Percentiles rank a stretch among this genome's conserved stretches.
These are phyloP conservation scores for Kockiozyma suomiensis DNA, from an alignment of 805 yeast genomes.

Conservation along the genomic window DNA sequence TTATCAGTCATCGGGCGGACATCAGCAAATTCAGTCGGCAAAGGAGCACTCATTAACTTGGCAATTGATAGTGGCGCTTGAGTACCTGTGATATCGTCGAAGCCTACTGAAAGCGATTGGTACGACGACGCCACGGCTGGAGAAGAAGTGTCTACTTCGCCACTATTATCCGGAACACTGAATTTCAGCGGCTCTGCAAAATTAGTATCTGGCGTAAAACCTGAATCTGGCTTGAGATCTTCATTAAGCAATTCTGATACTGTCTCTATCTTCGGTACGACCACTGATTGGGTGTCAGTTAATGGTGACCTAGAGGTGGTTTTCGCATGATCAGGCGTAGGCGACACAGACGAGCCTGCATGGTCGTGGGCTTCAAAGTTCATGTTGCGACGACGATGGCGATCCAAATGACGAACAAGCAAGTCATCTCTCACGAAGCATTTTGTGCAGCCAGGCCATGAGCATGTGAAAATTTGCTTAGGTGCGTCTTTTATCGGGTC, in stretches of 20 bases:
- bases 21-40: not conserved
- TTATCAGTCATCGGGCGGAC: not conserved
- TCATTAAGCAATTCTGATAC: no score
- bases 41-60: not conserved
- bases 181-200: not conserved
- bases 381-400: conserved; percentile 37
- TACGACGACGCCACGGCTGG: no score
- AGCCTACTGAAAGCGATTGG: no score
- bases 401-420: conserved; percentile 41
- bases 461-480: conserved; percentile 42
- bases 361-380: not conserved
- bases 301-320: not conserved
- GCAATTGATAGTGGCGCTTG: not conserved
- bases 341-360: not conserved
- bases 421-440: conserved; percentile 45
- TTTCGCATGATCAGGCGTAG: not conserved
- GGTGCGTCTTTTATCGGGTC: conserved; percentile 38
- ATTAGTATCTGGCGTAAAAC: not conserved
- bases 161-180: no score
- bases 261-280: no score
- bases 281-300: no score
- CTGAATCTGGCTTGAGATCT: no score
- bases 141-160: no score
- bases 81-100: no score
- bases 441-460: conserved; percentile 42